Evolutionary conservation across 768 basidiomycete genomes (phyloP).

Genomic region (Russula ochroleuca): DNA sequence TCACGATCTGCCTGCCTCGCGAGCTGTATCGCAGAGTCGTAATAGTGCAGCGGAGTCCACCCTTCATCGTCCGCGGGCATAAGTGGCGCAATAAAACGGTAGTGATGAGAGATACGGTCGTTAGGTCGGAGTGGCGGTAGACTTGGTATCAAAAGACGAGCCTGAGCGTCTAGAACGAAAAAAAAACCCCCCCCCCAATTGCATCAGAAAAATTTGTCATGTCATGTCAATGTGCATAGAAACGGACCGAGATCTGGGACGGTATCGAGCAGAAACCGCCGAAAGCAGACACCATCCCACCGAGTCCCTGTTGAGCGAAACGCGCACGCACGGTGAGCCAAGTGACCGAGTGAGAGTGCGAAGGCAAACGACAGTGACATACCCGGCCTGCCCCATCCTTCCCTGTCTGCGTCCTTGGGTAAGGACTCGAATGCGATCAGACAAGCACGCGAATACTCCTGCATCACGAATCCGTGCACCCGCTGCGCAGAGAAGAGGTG

Average conservation of each 20-base stretch:
- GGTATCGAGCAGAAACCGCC: constrained; percentile 65
- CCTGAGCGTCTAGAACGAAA: constrained; percentile 51
- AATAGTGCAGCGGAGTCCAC: constrained; percentile 67
- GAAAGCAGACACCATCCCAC: constrained; percentile 58
- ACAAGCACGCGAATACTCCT: constrained; percentile 74
- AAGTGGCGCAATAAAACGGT: constrained; percentile 69
- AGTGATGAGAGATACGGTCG: constrained; percentile 73
- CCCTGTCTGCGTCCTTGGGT: constrained; percentile 60
- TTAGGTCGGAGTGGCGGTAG: constrained; percentile 68
- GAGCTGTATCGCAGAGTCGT: constrained; percentile 71
- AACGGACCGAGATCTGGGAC: constrained; percentile 62
- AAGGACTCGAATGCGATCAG: constrained; percentile 66
- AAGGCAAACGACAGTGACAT: constrained; percentile 22
- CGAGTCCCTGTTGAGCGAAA: constrained; percentile 45
- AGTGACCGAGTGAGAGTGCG: not conserved
- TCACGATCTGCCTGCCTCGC: constrained; percentile 58
- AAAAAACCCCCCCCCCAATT: not conserved
- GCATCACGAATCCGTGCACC: constrained; percentile 62
- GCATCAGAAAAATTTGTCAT: not conserved
- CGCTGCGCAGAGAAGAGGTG: constrained; percentile 38
- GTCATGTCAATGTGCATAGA: not conserved
- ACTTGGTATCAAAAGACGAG: constrained; percentile 67
- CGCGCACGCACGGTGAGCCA: not conserved
- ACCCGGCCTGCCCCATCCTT: constrained; percentile 77
- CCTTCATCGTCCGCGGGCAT: constrained; percentile 54